A percentile compares a stretch with the other conserved stretches of the same genome.
phyloP scores from a whole-genome alignment of 768 basidiomycete species.

The Xerocomellus dryophilus region DNA sequence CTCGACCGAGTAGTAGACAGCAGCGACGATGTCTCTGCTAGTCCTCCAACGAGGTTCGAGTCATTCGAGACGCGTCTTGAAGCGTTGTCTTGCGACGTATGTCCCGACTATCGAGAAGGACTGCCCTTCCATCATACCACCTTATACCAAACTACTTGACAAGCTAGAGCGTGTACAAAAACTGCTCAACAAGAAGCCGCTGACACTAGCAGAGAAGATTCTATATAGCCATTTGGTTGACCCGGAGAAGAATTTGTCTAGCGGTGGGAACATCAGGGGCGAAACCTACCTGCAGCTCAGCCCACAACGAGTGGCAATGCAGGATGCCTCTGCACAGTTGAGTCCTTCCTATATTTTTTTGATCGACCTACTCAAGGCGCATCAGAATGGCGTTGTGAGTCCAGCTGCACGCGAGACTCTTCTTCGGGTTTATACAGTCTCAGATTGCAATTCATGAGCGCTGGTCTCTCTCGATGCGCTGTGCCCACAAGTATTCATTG shows the following conservation, averaged over 20 bases:
- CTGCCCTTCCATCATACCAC: conserved; percentile 77
- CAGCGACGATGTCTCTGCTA: conserved; percentile 19
- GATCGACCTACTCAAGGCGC: conserved; percentile 10
- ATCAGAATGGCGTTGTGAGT: conserved; percentile 79
- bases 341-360: conserved; percentile 30
- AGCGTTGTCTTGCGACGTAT: conserved; percentile 39
- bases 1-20: neutral
- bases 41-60: conserved; percentile 18
- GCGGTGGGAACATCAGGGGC: conserved; percentile 71
- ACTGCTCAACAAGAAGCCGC: conserved; percentile 66
- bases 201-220: conserved; percentile 97
- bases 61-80: conserved; percentile 20
- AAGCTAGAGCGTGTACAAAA: conserved; percentile 69
- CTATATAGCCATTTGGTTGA: conserved; percentile 89
- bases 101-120: conserved; percentile 48
- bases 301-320: conserved; percentile 96
- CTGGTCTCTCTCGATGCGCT: conserved; percentile 76
- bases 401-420: neutral
- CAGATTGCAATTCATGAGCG: conserved; percentile 97
- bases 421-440: conserved; percentile 10
- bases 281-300: conserved; percentile 85
- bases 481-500: conserved; percentile 95
- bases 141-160: conserved; percentile 66
- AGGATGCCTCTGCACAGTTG: conserved; percentile 88
- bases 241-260: conserved; percentile 65